Conservation (phyloP, 2,329 filamentous ascomycete species). For the Ilyonectria mors-panacis region DNA sequence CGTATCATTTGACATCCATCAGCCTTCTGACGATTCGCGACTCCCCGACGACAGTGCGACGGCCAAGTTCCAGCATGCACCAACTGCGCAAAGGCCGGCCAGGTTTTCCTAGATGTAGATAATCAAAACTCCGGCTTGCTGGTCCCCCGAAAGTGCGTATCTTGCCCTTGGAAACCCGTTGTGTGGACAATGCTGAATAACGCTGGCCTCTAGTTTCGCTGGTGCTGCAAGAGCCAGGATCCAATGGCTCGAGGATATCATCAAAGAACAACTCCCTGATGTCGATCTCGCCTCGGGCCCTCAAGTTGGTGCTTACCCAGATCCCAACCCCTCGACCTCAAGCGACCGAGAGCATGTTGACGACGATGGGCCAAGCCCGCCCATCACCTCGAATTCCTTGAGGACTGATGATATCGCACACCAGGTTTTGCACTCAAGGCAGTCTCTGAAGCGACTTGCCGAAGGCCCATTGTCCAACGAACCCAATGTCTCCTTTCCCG, state of each 20-base stretch:
- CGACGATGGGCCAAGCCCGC: background rate
- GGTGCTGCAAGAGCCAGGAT: slow-evolving; percentile 30
- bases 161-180: background rate
- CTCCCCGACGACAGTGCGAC: slow-evolving; percentile 50
- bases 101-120: slow-evolving; percentile 56
- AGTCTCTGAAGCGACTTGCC: slow-evolving; percentile 40
- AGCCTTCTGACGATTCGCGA: background rate
- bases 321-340: slow-evolving; percentile 9
- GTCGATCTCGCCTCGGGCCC: slow-evolving; percentile 27
- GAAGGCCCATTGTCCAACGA: slow-evolving; percentile 13
- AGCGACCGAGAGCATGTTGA: slow-evolving; percentile 6
- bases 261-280: slow-evolving; percentile 28
- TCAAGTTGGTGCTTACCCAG: slow-evolving; percentile 12
- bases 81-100: slow-evolving; percentile 54
- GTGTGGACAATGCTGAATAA: background rate
- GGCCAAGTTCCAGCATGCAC: slow-evolving; percentile 55
- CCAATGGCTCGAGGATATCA: slow-evolving; percentile 32
- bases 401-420: background rate
- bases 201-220: slow-evolving; percentile 19
- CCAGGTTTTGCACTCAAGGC: slow-evolving; percentile 37
- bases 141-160: slow-evolving; percentile 53
- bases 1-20: background rate
- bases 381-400: background rate
- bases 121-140: slow-evolving; percentile 52
- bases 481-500: slow-evolving; percentile 35